These are phyloP conservation scores for Lachnellula hyalina DNA, from an alignment of 2,329 filamentous ascomycete genomes.

Conservation along the genomic window DNA sequence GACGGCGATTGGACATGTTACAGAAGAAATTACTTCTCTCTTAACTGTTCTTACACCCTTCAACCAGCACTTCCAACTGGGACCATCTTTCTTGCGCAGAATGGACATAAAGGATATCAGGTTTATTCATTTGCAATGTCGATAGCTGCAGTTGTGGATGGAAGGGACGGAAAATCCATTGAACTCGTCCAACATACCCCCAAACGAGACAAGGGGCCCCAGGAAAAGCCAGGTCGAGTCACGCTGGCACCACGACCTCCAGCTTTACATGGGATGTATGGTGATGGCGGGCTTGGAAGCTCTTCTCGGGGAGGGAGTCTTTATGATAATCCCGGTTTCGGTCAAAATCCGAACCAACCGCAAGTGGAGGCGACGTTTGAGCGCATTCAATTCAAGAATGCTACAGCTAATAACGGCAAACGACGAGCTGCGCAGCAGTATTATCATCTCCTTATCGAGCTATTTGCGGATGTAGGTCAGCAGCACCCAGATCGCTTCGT, in stretches of 20 bases:
- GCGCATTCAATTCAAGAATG: slow-evolving; percentile 70
- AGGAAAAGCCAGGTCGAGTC: slow-evolving; percentile 52
- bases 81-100: slow-evolving; percentile 34
- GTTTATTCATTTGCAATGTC: slow-evolving; percentile 60
- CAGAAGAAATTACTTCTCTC: slow-evolving; percentile 65
- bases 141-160: slow-evolving; percentile 62
- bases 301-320: slow-evolving; percentile 13
- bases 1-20: slow-evolving; percentile 72
- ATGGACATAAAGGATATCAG: slow-evolving; percentile 17
- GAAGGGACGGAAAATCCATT: slow-evolving; percentile 55
- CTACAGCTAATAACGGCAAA: slow-evolving; percentile 71
- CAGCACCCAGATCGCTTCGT: slow-evolving; percentile 41
- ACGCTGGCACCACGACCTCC: slow-evolving; percentile 30
- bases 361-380: slow-evolving; percentile 48
- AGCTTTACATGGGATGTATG: slow-evolving; percentile 23
- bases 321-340: slow-evolving; percentile 21
- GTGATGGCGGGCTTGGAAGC: slow-evolving; percentile 19
- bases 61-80: slow-evolving; percentile 39
- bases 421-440: slow-evolving; percentile 67
- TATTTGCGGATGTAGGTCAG: slow-evolving; percentile 51
- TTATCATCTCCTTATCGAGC: slow-evolving; percentile 65
- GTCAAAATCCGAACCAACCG: slow-evolving; percentile 25
- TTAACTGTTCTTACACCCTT: slow-evolving; percentile 59
- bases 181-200: slow-evolving; percentile 73
- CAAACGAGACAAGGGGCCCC: slow-evolving; percentile 66